These are phyloP conservation scores for Chlorella sorokiniana DNA, from an alignment of 139 green algal species.

Conservation along the genomic window DNA sequence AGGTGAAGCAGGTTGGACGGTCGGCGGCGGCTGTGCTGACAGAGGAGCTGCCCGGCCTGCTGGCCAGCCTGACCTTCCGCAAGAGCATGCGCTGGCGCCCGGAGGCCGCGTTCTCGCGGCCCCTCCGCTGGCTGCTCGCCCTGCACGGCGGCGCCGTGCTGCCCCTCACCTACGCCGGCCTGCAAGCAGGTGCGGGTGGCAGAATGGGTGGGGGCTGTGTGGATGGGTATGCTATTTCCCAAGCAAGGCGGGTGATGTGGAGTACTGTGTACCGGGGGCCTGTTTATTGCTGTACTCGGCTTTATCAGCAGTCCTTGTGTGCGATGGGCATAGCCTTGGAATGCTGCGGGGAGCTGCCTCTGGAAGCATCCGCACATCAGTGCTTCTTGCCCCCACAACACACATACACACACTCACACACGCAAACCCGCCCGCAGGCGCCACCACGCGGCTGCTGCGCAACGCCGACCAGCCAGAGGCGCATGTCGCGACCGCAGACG, in stretches of 20 bases:
- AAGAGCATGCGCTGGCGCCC: slow-evolving; percentile 93
- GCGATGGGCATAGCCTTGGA: no score
- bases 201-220: no score
- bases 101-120: slow-evolving; percentile 79
- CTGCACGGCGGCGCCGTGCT: slow-evolving; percentile 83
- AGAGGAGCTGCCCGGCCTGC: slow-evolving; percentile 75
- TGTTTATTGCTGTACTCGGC: no score
- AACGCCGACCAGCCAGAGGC: slow-evolving; percentile 44
- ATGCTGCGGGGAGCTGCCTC: no score
- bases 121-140: slow-evolving; percentile 94
- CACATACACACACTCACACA: no score
- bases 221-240: no score
- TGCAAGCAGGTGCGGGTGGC: slow-evolving; percentile 33
- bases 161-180: slow-evolving; percentile 66
- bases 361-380: no score
- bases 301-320: no score
- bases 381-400: no score
- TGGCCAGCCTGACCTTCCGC: slow-evolving; percentile 80
- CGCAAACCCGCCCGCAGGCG: slow-evolving; percentile 33
- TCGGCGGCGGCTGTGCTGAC: slow-evolving; percentile 73
- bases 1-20: slow-evolving; percentile 64
- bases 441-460: slow-evolving; percentile 72
- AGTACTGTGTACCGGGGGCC: no score
- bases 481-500: slow-evolving; percentile 55
- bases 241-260: no score